A percentile compares a stretch with the other conserved stretches of the same genome.
phyloP scores from a whole-genome alignment of 2,329 filamentous ascomycete species.

The Thielaviopsis euricoi region DNA sequence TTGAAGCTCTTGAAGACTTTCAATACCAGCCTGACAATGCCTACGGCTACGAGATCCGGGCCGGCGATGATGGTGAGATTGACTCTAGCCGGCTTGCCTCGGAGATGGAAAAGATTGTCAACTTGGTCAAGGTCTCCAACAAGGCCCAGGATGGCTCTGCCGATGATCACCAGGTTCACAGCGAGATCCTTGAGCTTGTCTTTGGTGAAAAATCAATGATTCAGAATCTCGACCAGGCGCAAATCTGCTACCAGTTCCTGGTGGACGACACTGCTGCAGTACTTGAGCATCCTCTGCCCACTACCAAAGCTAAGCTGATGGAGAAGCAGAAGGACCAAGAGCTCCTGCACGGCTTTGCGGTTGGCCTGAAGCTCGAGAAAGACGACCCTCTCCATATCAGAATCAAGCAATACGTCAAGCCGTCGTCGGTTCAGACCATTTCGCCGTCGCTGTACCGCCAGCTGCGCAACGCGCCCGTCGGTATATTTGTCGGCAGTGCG shows the following conservation, averaged over 20 bases:
- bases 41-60: background rate
- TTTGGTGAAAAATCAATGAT: background rate
- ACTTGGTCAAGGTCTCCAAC: slow-evolving; percentile 3
- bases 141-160: background rate
- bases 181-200: slow-evolving; percentile 1
- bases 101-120: background rate
- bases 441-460: slow-evolving; percentile 6
- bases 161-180: slow-evolving; percentile 1
- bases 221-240: slow-evolving; percentile 5
- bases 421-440: background rate
- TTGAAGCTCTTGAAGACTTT: slow-evolving; percentile 7
- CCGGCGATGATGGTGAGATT: background rate
- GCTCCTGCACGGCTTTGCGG: slow-evolving; percentile 1
- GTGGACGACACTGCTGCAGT: slow-evolving; percentile 2
- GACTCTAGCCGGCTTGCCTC: background rate
- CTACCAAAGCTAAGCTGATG: background rate
- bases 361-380: slow-evolving; percentile 1
- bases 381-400: background rate
- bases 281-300: background rate
- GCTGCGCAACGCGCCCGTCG: slow-evolving; percentile 3
- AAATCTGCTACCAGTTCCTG: slow-evolving; percentile 10
- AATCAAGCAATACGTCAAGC: slow-evolving; percentile 3
- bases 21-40: slow-evolving; percentile 7
- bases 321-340: slow-evolving; percentile 7
- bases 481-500: slow-evolving; percentile 6